Conservation (phyloP, 305 asterid species). For the Salvia sclarea region DNA sequence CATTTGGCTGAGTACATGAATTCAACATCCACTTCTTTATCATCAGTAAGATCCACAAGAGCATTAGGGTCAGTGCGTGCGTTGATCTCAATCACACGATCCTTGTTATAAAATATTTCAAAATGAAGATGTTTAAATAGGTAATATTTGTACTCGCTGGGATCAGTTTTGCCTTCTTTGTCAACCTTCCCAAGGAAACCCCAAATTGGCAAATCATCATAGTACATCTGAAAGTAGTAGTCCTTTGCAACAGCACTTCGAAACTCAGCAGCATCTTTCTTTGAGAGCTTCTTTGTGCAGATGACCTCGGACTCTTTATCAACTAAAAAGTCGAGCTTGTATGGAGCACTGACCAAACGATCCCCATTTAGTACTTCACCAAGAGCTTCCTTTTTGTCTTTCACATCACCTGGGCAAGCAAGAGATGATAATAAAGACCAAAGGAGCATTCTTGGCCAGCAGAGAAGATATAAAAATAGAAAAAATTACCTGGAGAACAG, state of each 20-base stretch:
- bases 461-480: conserved; percentile 4
- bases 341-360: conserved; percentile 82
- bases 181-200: conserved; percentile 82
- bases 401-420: conserved; percentile 54
- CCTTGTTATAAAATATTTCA: conserved; percentile 69
- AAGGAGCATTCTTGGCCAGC: conserved; percentile 3
- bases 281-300: conserved; percentile 58
- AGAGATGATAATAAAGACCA: conserved; percentile 18
- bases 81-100: conserved; percentile 80
- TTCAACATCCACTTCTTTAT: conserved; percentile 73
- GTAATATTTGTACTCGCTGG: conserved; percentile 68
- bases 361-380: conserved; percentile 93
- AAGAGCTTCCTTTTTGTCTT: conserved; percentile 84
- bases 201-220: conserved; percentile 90
- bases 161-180: conserved; percentile 76
- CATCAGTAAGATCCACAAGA: conserved; percentile 70
- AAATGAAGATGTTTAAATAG: conserved; percentile 77
- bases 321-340: conserved; percentile 65
- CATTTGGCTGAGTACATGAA: conserved; percentile 70
- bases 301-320: conserved; percentile 70
- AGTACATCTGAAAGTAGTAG: conserved; percentile 89
- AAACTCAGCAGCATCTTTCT: conserved; percentile 65
- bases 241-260: conserved; percentile 74
- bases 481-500: conserved; percentile 60
- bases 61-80: conserved; percentile 74